Evolutionary conservation across 208 protist genomes (phyloP).

Genomic region (Crithidia mellificae): DNA sequence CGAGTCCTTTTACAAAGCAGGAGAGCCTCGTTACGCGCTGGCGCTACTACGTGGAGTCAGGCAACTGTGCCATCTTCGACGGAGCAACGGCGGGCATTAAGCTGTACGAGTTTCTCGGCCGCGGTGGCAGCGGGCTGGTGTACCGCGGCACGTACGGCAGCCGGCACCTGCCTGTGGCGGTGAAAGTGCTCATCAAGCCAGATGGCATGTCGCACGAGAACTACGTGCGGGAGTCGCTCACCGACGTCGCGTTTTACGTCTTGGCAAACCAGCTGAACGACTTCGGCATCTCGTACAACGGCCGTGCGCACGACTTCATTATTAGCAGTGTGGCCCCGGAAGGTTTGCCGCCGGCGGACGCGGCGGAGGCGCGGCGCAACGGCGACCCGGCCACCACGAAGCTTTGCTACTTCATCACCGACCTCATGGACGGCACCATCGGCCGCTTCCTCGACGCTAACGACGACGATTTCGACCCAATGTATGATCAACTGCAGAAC

Average conservation of each 20-base stretch:
- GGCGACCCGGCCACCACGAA: conserved; percentile 29
- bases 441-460: conserved; percentile 77
- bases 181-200: conserved; percentile 82
- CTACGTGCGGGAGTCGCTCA: conserved; percentile 83
- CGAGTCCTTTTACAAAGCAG: conserved; percentile 37
- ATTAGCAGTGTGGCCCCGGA: conserved; percentile 52
- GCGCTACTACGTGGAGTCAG: conserved; percentile 55
- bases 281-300: conserved; percentile 46
- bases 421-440: conserved; percentile 86
- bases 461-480: conserved; percentile 81
- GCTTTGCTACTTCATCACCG: conserved; percentile 82
- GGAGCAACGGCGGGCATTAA: conserved; percentile 49
- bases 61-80: conserved; percentile 60
- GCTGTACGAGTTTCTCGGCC: conserved; percentile 53
- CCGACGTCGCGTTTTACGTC: conserved; percentile 81
- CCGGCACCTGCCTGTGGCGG: conserved; percentile 61
- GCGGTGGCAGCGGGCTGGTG: conserved; percentile 79
- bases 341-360: conserved; percentile 58
- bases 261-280: conserved; percentile 81
- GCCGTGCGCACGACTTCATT: conserved; percentile 79
- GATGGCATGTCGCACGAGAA: conserved; percentile 59
- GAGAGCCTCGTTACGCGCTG: conserved; percentile 61
- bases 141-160: conserved; percentile 66
- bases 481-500: conserved; percentile 82
- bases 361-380: conserved; percentile 35